Base-by-base conservation (phyloP, 176 grass and related monocot species). In the Themeda triandra region DNA sequence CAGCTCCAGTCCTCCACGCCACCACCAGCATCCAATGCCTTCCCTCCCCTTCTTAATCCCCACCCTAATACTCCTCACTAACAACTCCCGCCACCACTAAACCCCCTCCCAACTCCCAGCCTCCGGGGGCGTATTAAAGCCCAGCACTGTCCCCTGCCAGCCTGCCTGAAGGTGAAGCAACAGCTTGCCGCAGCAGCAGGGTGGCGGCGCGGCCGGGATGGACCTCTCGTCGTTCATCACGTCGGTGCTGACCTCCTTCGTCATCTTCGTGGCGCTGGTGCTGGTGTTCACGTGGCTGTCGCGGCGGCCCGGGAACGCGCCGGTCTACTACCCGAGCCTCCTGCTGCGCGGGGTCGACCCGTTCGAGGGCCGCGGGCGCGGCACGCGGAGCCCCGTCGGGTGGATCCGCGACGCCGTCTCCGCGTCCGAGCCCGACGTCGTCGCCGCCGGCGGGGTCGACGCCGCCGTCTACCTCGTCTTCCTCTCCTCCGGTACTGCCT, bases 401-500 rank as follows among this genome's bases (percentile, higher is more conserved):
- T 99, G 97, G 97, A 66, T 96, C 86, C 39, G 30, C 0, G 84
- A 96, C 41, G 89, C 97, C 1, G 23, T 96, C 71, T 0, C 17
- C 15, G 93, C 91, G 3, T 82, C 90, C 0, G 93, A 96, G 79
- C 19, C 69, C 6, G 97, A 96, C 74, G 90, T 99, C 75, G 71
- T 99, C 40, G 90, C 88, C 59, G 90, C 86, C 1, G 76, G 68
- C 15, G 97, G 96, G 13, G 84, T 99, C 62, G 97, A 99, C 72
- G 93, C 97, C 75, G 90, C 93, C 39, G 90, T 89, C 39, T 99
- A 99, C 77, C 89, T 99, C 62, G 27, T 96, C 63, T 99, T 99
- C 80, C 90, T 99, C 65, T 81, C 88, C 19, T 89, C 97, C 30
- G 84, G 97, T 99, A 92, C 36, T 46, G 18, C 12, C n/a, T 0